These are phyloP conservation scores for Curvularia verruculosa DNA, from an alignment of 2,329 filamentous ascomycete genomes.

Conservation along the genomic window DNA sequence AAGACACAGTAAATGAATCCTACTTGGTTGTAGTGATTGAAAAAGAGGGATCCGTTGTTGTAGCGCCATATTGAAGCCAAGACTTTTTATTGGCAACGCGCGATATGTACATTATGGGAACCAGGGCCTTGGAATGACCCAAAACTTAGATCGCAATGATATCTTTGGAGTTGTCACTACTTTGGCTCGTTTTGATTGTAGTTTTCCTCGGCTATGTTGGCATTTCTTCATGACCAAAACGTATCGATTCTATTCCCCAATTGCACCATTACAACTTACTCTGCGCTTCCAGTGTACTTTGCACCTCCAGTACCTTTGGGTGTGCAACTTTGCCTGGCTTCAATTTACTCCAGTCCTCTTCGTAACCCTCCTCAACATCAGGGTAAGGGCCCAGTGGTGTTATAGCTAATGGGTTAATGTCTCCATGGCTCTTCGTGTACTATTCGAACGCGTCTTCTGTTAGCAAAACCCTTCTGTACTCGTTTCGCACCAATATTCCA, in stretches of 20 bases:
- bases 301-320: slow-evolving; percentile 43
- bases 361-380: slow-evolving; percentile 60
- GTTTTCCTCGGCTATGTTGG: neutral
- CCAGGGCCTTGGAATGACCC: slow-evolving; percentile 9
- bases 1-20: slow-evolving; percentile 52
- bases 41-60: neutral
- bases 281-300: slow-evolving; percentile 36
- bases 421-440: slow-evolving; percentile 65
- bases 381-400: slow-evolving; percentile 68
- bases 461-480: neutral
- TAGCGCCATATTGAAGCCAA: slow-evolving; percentile 8
- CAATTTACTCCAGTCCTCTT: slow-evolving; percentile 57
- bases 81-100: slow-evolving; percentile 16
- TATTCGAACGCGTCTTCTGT: slow-evolving; percentile 15
- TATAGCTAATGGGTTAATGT: slow-evolving; percentile 66
- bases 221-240: neutral
- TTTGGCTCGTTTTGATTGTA: neutral
- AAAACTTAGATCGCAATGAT: slow-evolving; percentile 14
- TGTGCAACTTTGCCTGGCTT: slow-evolving; percentile 56
- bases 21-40: neutral
- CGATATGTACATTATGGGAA: slow-evolving; percentile 25
- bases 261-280: slow-evolving; percentile 28
- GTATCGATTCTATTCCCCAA: too few species aligned
- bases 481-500: neutral
- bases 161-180: neutral